These are phyloP conservation scores for Saccharomycopsis synnaedendra DNA, from an alignment of 805 yeast genomes.

Conservation along the genomic window DNA sequence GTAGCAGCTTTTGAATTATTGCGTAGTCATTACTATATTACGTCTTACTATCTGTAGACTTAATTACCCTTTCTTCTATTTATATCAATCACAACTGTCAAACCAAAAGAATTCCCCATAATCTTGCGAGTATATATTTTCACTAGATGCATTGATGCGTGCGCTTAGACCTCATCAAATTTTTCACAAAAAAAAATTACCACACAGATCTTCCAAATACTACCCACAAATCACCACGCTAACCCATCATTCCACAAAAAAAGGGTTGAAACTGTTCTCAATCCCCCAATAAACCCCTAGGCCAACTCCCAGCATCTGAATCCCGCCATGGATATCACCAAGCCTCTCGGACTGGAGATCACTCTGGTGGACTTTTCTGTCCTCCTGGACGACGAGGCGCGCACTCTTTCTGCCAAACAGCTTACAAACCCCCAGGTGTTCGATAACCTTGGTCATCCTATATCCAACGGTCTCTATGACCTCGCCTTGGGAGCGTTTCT, in stretches of 20 bases:
- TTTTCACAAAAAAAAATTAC: background rate
- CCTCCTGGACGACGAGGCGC: constrained; percentile 69
- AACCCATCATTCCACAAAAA: background rate
- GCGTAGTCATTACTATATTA: too few species aligned
- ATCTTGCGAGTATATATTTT: too few species aligned
- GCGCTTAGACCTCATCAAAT: too few species aligned
- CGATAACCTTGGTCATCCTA: constrained; percentile 93
- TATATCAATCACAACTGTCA: too few species aligned
- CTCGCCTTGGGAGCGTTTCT: constrained; percentile 91
- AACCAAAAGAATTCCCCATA: too few species aligned
- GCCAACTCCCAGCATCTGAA: background rate
- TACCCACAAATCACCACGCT: background rate
- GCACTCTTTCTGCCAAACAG: constrained; percentile 85
- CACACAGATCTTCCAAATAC: background rate
- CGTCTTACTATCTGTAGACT: too few species aligned
- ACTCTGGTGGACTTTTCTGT: constrained; percentile 87
- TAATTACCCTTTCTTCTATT: too few species aligned
- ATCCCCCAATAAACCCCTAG: background rate
- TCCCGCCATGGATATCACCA: constrained; percentile 76
- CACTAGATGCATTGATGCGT: too few species aligned
- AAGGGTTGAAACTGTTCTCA: background rate
- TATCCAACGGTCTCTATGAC: constrained; percentile 88
- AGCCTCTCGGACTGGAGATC: constrained; percentile 93
- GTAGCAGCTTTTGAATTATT: too few species aligned
- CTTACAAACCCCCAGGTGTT: constrained; percentile 92